Evolutionary conservation across 2,329 filamentous ascomycete genomes (phyloP).

Genomic region (Stromatinia cepivora): DNA sequence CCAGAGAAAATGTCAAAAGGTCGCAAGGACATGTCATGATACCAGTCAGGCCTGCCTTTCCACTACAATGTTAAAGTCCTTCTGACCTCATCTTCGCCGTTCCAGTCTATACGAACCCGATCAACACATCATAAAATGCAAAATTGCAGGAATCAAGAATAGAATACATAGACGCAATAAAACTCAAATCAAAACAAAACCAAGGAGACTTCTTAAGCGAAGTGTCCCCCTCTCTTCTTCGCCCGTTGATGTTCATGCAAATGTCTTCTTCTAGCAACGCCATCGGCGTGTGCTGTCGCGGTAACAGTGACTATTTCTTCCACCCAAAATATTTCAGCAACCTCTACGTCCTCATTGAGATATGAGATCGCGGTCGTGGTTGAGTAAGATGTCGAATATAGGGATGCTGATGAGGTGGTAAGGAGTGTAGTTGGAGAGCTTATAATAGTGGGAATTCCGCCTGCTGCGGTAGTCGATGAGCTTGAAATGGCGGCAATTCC

Average conservation of each 20-base stretch:
- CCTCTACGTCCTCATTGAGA: slow-evolving; percentile 41
- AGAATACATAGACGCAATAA: neutral
- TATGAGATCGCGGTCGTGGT: slow-evolving; percentile 45
- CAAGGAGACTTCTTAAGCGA: neutral
- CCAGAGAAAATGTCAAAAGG: neutral
- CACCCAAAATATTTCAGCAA: slow-evolving; percentile 59
- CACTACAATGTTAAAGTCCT: neutral
- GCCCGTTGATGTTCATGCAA: slow-evolving; percentile 18
- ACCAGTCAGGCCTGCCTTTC: slow-evolving; percentile 1
- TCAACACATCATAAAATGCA: slow-evolving; percentile 6
- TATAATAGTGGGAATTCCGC: slow-evolving; percentile 27
- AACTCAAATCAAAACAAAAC: slow-evolving; percentile 6
- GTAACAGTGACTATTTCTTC: slow-evolving; percentile 48
- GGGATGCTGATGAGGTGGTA: slow-evolving; percentile 29
- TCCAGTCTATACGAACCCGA: neutral
- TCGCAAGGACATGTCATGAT: neutral
- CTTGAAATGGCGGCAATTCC: neutral
- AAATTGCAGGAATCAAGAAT: neutral
- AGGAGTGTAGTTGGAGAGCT: slow-evolving; percentile 30
- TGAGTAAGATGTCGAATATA: slow-evolving; percentile 54
- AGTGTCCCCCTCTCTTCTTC: slow-evolving; percentile 13
- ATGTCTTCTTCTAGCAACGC: slow-evolving; percentile 18
- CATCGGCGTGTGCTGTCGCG: neutral
- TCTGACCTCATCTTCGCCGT: neutral
- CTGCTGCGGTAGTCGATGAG: neutral